phyloP scores from a whole-genome alignment of 352 stramenopile species.

The Globisporangium irregulare region DNA sequence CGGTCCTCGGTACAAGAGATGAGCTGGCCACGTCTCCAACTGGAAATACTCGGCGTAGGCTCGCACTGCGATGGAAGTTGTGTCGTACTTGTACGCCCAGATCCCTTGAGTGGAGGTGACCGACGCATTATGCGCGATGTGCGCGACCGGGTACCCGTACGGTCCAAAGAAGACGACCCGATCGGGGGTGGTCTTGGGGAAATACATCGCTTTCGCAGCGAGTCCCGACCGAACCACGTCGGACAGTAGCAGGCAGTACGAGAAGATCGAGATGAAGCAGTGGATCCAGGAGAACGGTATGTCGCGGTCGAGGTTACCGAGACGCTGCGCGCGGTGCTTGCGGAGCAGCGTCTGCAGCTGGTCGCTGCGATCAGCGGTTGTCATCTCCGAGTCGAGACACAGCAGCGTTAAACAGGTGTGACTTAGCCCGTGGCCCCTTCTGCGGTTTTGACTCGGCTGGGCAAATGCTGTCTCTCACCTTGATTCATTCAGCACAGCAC shows the following conservation, averaged over 20 bases:
- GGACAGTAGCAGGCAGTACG: slow-evolving; percentile 24
- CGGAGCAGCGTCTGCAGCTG: background rate
- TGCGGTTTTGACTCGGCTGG: background rate
- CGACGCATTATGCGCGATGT: background rate
- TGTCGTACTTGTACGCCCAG: slow-evolving; percentile 30
- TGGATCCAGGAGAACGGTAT: slow-evolving; percentile 17
- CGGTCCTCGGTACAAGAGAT: slow-evolving; percentile 16
- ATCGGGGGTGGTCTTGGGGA: background rate
- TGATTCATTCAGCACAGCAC: background rate
- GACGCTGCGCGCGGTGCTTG: background rate
- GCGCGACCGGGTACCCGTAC: slow-evolving; percentile 1
- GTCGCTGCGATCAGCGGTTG: background rate
- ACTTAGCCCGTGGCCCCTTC: background rate
- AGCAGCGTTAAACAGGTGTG: background rate
- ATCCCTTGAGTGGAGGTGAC: background rate
- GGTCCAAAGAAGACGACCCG: slow-evolving; percentile 4
- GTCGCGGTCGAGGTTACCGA: background rate
- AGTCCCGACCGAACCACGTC: slow-evolving; percentile 19
- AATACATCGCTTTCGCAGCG: background rate
- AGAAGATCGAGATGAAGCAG: slow-evolving; percentile 14
- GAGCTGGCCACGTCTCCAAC: slow-evolving; percentile 11
- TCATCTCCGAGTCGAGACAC: background rate
- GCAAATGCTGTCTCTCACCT: background rate
- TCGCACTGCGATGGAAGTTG: slow-evolving; percentile 21
- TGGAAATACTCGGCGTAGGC: slow-evolving; percentile 16